Evolutionary conservation across 768 basidiomycete species (phyloP).

Genomic region (Suillus spraguei): DNA sequence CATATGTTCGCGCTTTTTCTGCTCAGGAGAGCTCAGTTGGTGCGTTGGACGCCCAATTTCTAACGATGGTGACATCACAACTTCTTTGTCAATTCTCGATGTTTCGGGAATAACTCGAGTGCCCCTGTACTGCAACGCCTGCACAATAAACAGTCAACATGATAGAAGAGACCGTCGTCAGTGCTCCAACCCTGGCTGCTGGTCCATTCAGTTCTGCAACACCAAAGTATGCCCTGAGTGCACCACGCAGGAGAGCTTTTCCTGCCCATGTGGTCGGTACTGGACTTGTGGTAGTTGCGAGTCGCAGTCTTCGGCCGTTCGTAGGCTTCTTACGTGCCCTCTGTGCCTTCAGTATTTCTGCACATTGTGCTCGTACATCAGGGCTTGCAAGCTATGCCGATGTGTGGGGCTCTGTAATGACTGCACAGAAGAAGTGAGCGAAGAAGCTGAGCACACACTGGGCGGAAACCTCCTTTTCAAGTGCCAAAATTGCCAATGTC

Average conservation of each 20-base stretch:
- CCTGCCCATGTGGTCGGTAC: conserved; percentile 7
- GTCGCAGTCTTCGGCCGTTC: neutral
- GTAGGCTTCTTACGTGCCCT: neutral
- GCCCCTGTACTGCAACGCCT: neutral
- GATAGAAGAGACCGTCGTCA: neutral
- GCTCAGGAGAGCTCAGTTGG: neutral
- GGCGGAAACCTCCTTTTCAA: neutral
- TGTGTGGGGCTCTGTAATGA: conserved; percentile 7
- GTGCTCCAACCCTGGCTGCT: conserved; percentile 4
- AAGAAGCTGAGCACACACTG: neutral
- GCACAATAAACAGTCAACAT: neutral
- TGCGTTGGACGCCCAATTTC: neutral
- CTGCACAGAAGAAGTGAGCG: conserved; percentile 8
- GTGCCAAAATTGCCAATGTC: neutral
- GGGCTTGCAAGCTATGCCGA: neutral
- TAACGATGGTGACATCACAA: too few relatives aligned
- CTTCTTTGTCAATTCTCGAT: neutral
- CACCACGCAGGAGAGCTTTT: conserved; percentile 1
- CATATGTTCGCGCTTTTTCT: neutral
- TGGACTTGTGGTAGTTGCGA: conserved; percentile 9
- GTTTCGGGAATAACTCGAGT: neutral
- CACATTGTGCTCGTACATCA: neutral
- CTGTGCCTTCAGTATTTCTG: conserved; percentile 1
- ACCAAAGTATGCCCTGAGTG: conserved; percentile 8
- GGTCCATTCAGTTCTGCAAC: neutral